These are phyloP conservation scores for Coniosporium tulheliwenetii DNA, from an alignment of 2,329 filamentous ascomycete species.

Conservation along the genomic window DNA sequence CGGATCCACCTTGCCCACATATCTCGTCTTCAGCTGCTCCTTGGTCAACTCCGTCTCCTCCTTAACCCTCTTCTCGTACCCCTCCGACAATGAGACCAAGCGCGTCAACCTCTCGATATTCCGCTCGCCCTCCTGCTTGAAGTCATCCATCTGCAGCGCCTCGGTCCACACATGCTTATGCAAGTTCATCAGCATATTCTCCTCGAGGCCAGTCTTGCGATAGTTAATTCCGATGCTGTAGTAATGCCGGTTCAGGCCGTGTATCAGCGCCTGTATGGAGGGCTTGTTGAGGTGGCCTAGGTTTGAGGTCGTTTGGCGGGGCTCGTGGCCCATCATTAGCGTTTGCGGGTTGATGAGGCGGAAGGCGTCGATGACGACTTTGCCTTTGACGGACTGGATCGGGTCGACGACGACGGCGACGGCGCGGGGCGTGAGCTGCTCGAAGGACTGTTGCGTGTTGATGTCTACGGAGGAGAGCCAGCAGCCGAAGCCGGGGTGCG, in stretches of 20 bases:
- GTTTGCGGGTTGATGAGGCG: constrained; percentile 96
- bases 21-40: constrained; percentile 96
- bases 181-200: constrained; percentile 99
- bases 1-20: constrained; percentile 95
- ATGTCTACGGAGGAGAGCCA: constrained; percentile 99
- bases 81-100: constrained; percentile 78
- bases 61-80: constrained; percentile 97
- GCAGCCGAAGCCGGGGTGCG: constrained; percentile 96
- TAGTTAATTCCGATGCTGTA: constrained; percentile 99
- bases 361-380: constrained; percentile 98
- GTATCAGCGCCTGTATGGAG: constrained; percentile 97
- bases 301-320: constrained; percentile 94
- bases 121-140: constrained; percentile 64
- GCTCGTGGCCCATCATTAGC: constrained; percentile 94
- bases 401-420: constrained; percentile 97
- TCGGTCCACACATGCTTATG: constrained; percentile 99
- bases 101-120: constrained; percentile 82
- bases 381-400: constrained; percentile 98
- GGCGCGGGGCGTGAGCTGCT: constrained; percentile 90
- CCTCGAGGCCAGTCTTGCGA: constrained; percentile 89
- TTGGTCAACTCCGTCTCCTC: constrained; percentile 96
- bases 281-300: constrained; percentile 97
- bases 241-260: constrained; percentile 96
- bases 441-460: constrained; percentile 99
- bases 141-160: constrained; percentile 92